Base-by-base conservation (phyloP, 2,329 filamentous ascomycete genomes). In the Hymenotorrendiella dingleyae region DNA sequence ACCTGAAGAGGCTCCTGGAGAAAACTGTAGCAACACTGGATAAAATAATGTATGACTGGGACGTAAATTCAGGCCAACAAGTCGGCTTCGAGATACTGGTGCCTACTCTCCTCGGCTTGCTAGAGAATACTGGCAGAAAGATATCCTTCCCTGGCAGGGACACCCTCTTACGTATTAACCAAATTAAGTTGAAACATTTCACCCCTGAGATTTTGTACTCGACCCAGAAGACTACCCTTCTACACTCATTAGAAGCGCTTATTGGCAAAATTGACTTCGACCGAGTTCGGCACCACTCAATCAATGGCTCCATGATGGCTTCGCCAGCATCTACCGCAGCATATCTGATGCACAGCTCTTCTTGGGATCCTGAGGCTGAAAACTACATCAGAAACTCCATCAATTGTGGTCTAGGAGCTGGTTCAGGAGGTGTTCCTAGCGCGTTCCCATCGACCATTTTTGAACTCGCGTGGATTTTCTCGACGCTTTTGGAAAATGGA, bases 361-460 rank as follows among this genome's bases (percentile, higher is more conserved):
- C n/a, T 19, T 39, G 24, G 36, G 24, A 39, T 27, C 5, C 4
- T 7, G 4, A 20, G 8, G 14, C 7, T 7, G 24, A 39, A 29
- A 28, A 2, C 7, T 39, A 28, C 16, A 4, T 39, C 4, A 21
- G 24, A 7, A 21, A 29, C 10, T 2, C 16, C 10, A 29, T 39
- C 5, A n/a, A 1, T 10, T 4, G 29, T 10, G 17, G 24, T 10
- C 19, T 14, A 10, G 24, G 36, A 4, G 10, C 17, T 17, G 36
- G 36, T 6, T 8, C 2, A 11, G 24, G 36, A 9, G 21, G 23
- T 17, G 36, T 39, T 7, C 36, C 36, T 20, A 28, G 14, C 10
- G 36, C 36, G 14, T 39, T 28, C n/a, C 36, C 36, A 39, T 28
- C 24, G 3, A 17, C 36, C 23, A 39, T 28, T 19, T 39, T 39